A percentile compares a stretch with the other conserved stretches of the same genome.
phyloP scores from a whole-genome alignment of 2,329 filamentous ascomycete genomes.

The Thelonectria blattea region DNA sequence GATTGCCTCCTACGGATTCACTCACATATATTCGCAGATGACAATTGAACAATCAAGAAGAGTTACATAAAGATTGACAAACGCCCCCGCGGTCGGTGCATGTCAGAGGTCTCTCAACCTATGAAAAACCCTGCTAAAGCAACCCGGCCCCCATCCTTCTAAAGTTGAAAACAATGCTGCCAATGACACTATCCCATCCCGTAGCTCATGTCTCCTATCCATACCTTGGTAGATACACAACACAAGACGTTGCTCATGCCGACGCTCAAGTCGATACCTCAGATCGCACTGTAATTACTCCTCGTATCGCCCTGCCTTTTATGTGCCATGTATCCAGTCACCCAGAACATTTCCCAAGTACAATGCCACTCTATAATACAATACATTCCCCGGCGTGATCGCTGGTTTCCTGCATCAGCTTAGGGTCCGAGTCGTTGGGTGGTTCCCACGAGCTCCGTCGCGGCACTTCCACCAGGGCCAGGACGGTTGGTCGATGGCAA shows the following conservation, averaged over 20 bases:
- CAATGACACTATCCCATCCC: background rate
- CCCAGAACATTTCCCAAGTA: constrained; percentile 13
- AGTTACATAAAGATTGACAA: background rate
- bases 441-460: constrained; percentile 65
- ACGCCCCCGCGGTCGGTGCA: background rate
- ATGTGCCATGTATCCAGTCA: constrained; percentile 17
- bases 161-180: background rate
- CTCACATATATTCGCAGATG: background rate
- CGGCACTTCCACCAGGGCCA: constrained; percentile 48
- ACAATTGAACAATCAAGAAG: no score
- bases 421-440: constrained; percentile 74
- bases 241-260: background rate
- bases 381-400: constrained; percentile 16
- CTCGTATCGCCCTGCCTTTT: constrained; percentile 14
- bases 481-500: constrained; percentile 65
- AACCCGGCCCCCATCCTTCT: background rate
- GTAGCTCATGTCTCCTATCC: background rate
- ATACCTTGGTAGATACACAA: background rate
- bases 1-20: background rate
- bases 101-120: background rate
- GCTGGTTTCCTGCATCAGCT: constrained; percentile 31
- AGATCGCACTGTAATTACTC: background rate
- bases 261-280: background rate
- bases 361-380: constrained; percentile 23
- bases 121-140: background rate